Percentiles rank a stretch among this genome's conserved stretches.
Conservation (phyloP, 2,329 filamentous ascomycete genomes). For the Aaosphaeria pasadenensis region DNA sequence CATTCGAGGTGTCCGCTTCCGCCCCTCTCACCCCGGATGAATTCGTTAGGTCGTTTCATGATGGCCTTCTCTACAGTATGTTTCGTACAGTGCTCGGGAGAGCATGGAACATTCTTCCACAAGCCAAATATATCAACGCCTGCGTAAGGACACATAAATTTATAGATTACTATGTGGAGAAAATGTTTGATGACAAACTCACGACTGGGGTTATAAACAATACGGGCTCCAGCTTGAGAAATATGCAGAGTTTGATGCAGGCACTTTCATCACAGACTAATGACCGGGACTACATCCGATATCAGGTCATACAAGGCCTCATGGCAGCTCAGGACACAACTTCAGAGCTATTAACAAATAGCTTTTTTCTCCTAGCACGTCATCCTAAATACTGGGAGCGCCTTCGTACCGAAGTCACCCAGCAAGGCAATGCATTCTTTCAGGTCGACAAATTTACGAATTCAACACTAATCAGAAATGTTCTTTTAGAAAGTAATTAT, state of each 20-base stretch:
- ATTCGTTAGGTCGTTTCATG: slow-evolving; percentile 1
- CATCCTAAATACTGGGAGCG: slow-evolving; percentile 25
- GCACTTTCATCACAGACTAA: slow-evolving; percentile 32
- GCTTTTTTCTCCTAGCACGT: slow-evolving; percentile 22
- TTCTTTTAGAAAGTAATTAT: slow-evolving; percentile 51
- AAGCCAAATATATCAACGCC: neutral
- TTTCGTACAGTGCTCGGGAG: slow-evolving; percentile 1
- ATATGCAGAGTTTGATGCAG: neutral
- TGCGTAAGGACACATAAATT: neutral
- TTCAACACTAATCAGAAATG: slow-evolving; percentile 54
- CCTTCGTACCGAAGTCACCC: neutral
- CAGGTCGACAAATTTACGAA: slow-evolving; percentile 51
- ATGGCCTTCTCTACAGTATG: neutral
- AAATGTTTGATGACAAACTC: neutral
- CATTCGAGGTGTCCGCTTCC: neutral
- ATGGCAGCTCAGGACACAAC: slow-evolving; percentile 26
- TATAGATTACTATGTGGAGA: neutral
- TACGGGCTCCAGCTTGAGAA: neutral
- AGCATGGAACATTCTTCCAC: neutral
- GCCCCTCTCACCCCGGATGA: neutral
- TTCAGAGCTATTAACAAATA: slow-evolving; percentile 17
- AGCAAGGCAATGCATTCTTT: no score
- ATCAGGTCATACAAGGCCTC: slow-evolving; percentile 39
- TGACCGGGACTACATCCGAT: slow-evolving; percentile 34
- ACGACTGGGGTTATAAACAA: neutral